Base-by-base conservation (phyloP, 192 early-diverging fungal genomes). In the Haplosporangium gracile region DNA sequence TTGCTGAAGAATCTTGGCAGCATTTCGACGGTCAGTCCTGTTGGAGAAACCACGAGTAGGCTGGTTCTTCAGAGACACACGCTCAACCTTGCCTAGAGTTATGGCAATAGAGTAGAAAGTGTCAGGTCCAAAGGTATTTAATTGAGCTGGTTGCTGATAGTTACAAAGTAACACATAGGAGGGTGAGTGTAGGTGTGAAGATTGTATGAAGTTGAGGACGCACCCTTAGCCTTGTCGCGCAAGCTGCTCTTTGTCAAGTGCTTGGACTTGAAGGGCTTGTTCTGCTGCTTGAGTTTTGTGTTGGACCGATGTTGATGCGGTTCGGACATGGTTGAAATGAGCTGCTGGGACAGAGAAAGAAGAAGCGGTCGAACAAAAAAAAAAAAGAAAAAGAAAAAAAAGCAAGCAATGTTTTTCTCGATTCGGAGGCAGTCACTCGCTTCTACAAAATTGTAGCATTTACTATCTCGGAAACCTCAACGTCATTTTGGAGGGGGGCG, bases 181-280 rank as follows among this genome's bases (percentile, higher is more conserved):
- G 72, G 18, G 70, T 15, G 43, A 29, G 26, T 24, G 39, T 57
- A 57, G 26, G 26, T 2, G 43, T 55, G 49, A 55, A 3, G 34
- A 42, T 15, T 38, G 43, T 40, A 39, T 3, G 29, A 38, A 55
- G 26, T 29, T 22, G 39, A 42, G 16, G 71, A 55, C 78, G 39
- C 82, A 93, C 94, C 95, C 80, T 99, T 99, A 65, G 90, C 90
- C 78, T 94, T 93, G 76, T 95, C 95, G 81, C 96, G 95, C 55
- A 96, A 78, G 18, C 89, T 83, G 49, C 95, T 94, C 80, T 99
- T 99, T 1, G 96, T 92, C 32, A 96, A 92, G 92, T 96, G 95
- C 82, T 95, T 94, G 15, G 96, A 96, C 90, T 99, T 99, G 94
- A 99, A 99, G 74, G 95, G 93, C 89, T 99, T 99, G 94, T 99